phyloP scores from a whole-genome alignment of 2,329 filamentous ascomycete genomes.

The Aspergillus vadensis region DNA sequence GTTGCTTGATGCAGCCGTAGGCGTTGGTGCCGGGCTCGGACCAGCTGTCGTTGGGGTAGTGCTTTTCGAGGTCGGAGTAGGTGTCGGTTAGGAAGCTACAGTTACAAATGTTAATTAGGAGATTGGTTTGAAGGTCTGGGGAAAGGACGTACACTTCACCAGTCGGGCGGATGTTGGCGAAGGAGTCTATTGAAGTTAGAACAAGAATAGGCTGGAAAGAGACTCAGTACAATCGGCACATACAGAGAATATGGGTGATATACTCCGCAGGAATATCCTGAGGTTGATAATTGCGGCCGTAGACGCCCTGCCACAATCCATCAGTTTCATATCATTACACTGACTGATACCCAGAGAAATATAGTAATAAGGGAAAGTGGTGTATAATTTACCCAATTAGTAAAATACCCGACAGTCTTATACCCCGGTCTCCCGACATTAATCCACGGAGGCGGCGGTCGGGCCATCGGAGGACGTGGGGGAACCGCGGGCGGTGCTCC shows the following conservation, averaged over 20 bases:
- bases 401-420: conserved; percentile 45
- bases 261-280: conserved; percentile 78
- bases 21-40: conserved; percentile 71
- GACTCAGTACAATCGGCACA: neutral
- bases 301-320: conserved; percentile 65
- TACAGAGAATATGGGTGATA: conserved; percentile 79
- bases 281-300: conserved; percentile 80
- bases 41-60: conserved; percentile 65
- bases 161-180: conserved; percentile 77
- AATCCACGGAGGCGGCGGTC: neutral
- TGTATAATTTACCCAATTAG: conserved; percentile 42
- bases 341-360: too few species aligned
- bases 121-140: neutral
- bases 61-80: conserved; percentile 69
- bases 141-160: conserved; percentile 70
- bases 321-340: neutral
- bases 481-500: neutral
- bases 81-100: conserved; percentile 54
- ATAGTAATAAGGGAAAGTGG: too few species aligned
- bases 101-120: neutral
- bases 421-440: neutral
- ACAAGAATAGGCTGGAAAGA: too few species aligned
- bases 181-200: conserved; percentile 56
- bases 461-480: conserved; percentile 1
- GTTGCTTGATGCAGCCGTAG: conserved; percentile 75